These are phyloP conservation scores for Eimeria brunetti DNA, from an alignment of 169 alveolate genomes.

Conservation along the genomic window DNA sequence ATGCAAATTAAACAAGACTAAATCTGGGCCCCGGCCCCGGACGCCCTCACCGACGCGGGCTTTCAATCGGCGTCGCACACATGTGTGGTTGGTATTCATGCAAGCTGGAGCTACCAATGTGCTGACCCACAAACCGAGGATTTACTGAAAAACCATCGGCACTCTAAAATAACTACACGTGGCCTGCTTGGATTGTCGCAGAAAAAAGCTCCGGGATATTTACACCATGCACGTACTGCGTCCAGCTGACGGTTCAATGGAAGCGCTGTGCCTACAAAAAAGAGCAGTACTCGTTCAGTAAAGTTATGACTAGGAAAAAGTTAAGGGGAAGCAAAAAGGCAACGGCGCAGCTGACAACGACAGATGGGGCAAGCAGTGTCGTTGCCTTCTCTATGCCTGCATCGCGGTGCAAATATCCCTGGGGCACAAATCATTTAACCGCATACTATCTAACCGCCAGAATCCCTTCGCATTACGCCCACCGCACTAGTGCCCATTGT, in stretches of 20 bases:
- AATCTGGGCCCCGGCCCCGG: no score
- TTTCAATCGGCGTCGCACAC: not conserved
- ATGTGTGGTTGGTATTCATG: not conserved
- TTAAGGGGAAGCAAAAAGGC: not conserved
- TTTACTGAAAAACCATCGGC: not conserved
- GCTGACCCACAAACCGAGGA: not conserved
- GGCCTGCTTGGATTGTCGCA: not conserved
- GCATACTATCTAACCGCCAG: not conserved
- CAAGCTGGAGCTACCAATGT: not conserved
- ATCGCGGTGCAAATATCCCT: not conserved
- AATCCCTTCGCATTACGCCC: not conserved
- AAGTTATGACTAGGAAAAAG: no score
- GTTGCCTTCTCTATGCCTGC: not conserved
- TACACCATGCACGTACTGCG: no score
- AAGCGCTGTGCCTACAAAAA: no score
- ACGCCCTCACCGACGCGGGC: no score
- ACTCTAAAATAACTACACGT: no score
- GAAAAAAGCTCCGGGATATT: no score
- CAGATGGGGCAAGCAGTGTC: not conserved
- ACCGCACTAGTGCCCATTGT: not conserved
- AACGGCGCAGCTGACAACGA: not conserved
- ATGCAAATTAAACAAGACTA: no score
- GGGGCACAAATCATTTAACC: not conserved
- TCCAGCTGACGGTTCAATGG: no score
- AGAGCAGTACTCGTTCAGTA: not conserved